Evolutionary conservation across 2,329 filamentous ascomycete genomes (phyloP), one percentile per base, ranked within the genome.

Genomic region (Sporothrix euskadiensis): DNA sequence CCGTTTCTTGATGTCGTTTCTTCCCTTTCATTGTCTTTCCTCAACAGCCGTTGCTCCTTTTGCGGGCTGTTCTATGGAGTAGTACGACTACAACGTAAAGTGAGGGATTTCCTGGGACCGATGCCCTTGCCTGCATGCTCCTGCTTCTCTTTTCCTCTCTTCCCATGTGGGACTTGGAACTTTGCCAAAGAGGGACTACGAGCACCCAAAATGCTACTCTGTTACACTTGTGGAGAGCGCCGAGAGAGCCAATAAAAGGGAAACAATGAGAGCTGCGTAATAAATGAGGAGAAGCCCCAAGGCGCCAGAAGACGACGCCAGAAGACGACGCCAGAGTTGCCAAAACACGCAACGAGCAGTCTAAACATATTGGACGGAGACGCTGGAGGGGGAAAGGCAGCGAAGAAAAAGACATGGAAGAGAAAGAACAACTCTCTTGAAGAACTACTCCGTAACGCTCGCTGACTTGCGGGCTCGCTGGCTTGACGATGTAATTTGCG

Each of bases 51-150:
- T 12, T 12, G 57, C 32, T 61, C 57, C 57, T 49, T 49, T 49
- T 12, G 35, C 35, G 4, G 35, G 26, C 26, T 26, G 26, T 26
- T 26, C 2, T 26, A 26, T 26, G 26, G 26, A 26, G 26, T 26
- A 26, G 26, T 26, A 26, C 26, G 39, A 12, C 41, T 47, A 9
- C 39, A 41, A 41, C 39, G 39, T 12, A 66, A 14, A 66, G 61
- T 66, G 61, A 66, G 61, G 59, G 61, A 66, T 66, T 66, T 66
- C 61, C 61, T 44, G 61, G 61, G n/a, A 63, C 59, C 35, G 59
- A 65, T 65, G 35, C 61, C 39, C 39, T 47, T 47, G 61, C 19
- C 39, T 65, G 61, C 59, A 65, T 44, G 61, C 39, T 35, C 56
- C 56, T 59, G 56, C 56, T 59, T 30, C 52, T 12, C 9, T 56